A percentile compares a stretch with the other conserved stretches of the same genome.
phyloP scores from a whole-genome alignment of 2,329 filamentous ascomycete genomes.

The Amauroascus verrucosus region DNA sequence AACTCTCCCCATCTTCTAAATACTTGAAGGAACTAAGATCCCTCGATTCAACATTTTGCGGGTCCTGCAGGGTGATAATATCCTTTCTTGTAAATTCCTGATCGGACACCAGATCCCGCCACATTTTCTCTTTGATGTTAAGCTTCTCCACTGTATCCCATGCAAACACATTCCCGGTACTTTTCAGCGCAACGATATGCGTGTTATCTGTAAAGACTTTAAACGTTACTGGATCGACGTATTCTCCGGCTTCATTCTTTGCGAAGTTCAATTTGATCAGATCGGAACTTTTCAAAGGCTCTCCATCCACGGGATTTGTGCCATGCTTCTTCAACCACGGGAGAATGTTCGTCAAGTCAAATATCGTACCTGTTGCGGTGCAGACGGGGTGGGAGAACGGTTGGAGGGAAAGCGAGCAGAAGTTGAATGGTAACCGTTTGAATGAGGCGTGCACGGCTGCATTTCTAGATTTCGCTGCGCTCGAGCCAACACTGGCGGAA shows the following conservation, averaged over 20 bases:
- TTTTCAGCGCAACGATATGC: slow-evolving; percentile 79
- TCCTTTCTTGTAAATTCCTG: slow-evolving; percentile 77
- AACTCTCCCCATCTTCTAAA: slow-evolving; percentile 68
- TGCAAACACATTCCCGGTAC: slow-evolving; percentile 87
- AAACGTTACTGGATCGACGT: slow-evolving; percentile 92
- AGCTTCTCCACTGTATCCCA: slow-evolving; percentile 92
- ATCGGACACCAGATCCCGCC: slow-evolving; percentile 82
- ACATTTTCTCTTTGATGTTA: slow-evolving; percentile 95
- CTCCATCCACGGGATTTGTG: slow-evolving; percentile 81
- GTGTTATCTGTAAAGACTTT: slow-evolving; percentile 98
- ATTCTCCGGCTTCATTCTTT: slow-evolving; percentile 82
- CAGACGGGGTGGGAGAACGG: slow-evolving; percentile 93
- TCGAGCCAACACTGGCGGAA: slow-evolving; percentile 66
- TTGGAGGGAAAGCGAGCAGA: slow-evolving; percentile 89
- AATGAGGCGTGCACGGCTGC: slow-evolving; percentile 54
- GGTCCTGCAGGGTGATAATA: slow-evolving; percentile 93
- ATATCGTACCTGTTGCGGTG: slow-evolving; percentile 75
- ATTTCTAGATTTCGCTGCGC: slow-evolving; percentile 46
- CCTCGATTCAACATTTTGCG: slow-evolving; percentile 72
- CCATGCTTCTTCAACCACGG: slow-evolving; percentile 90
- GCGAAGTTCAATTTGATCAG: slow-evolving; percentile 85
- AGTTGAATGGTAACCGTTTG: slow-evolving; percentile 90
- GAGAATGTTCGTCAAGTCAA: slow-evolving; percentile 88
- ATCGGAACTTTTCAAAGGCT: slow-evolving; percentile 67
- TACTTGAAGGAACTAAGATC: slow-evolving; percentile 85